Evolutionary conservation across 2,329 filamentous ascomycete genomes (phyloP), one percentile per base, ranked within the genome.

Genomic region (Fusarium marasasianum): DNA sequence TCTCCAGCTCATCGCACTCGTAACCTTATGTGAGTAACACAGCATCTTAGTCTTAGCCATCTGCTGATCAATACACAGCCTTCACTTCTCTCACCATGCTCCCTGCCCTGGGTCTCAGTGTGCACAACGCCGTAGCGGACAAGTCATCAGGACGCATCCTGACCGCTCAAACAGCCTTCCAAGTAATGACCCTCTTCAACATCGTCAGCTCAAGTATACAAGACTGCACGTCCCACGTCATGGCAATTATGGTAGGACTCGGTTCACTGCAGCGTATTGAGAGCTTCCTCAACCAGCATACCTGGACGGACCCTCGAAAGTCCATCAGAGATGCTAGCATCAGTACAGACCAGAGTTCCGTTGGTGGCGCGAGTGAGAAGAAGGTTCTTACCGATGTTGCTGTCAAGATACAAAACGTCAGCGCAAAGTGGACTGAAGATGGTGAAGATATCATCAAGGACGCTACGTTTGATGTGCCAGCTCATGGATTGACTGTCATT

Each of bases 21-120:
- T 55, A 1, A 55, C 51, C 8, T n/a, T 55, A 4, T 55, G 51
- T 55, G 8, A n/a, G 35, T n/a, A 6, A 2, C 8, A 35, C 20
- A 1, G 2, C 6, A 17, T 18, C 20, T 18, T 17, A 6, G 0
- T 5, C 2, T 18, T n/a, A 6, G 3, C 10, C 18, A 22, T 2
- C 10, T 14, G 6, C 51, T 54, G 6, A 54, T 10, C 18, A 20
- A n/a, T 4, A 2, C 2, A 3, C 7, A 55, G 51, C 51, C 0
- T 55, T 55, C 20, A 55, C 51, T 1, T 55, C 51, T 14, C 51
- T 55, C 15, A 55, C 51, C 14, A 55, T 55, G 51, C 51, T 55
- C 5, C 51, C 51, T 2, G 51, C 51, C 6, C 15, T 55, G 8
- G 35, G 51, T 6, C 35, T 55, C 14, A 40, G 51, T 10, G 20